phyloP scores from a whole-genome alignment of 2,329 filamentous ascomycete genomes.

The Coniochaeta hoffmannii region DNA sequence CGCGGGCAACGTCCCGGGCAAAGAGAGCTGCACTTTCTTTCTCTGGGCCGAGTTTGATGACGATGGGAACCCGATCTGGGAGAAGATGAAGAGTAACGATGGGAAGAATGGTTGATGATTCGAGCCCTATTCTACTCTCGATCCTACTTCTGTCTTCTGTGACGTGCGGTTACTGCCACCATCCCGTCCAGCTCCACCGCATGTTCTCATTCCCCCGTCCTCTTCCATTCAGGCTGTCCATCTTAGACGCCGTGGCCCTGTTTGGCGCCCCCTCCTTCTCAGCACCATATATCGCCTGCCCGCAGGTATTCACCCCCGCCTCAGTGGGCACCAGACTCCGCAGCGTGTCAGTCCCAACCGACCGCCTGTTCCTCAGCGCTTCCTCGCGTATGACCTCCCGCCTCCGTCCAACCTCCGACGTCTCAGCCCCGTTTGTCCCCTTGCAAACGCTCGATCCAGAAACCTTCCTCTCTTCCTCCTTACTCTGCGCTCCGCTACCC shows the following conservation, averaged over 20 bases:
- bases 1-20: constrained; percentile 62
- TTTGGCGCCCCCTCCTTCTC: not conserved
- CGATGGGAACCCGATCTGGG: constrained; percentile 71
- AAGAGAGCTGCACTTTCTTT: constrained; percentile 67
- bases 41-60: constrained; percentile 83
- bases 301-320: not conserved
- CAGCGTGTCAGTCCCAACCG: constrained; percentile 9
- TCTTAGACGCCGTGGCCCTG: not conserved
- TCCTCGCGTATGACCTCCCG: constrained; percentile 6
- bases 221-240: not conserved
- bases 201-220: constrained; percentile 8
- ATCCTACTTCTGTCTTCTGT: not conserved
- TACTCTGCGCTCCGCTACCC: not conserved
- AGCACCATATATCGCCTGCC: not conserved
- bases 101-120: not conserved
- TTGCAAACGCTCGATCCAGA: constrained; percentile 2
- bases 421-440: not conserved
- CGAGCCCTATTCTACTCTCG: not conserved
- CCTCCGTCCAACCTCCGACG: not conserved
- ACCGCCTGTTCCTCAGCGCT: constrained; percentile 7
- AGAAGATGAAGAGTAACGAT: not conserved
- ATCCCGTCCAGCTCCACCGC: constrained; percentile 9
- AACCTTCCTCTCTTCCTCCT: not conserved
- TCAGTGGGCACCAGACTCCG: constrained; percentile 9
- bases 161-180: constrained; percentile 9